Conservation (phyloP, 169 alveolate species). For the Hammondia hammondi region DNA sequence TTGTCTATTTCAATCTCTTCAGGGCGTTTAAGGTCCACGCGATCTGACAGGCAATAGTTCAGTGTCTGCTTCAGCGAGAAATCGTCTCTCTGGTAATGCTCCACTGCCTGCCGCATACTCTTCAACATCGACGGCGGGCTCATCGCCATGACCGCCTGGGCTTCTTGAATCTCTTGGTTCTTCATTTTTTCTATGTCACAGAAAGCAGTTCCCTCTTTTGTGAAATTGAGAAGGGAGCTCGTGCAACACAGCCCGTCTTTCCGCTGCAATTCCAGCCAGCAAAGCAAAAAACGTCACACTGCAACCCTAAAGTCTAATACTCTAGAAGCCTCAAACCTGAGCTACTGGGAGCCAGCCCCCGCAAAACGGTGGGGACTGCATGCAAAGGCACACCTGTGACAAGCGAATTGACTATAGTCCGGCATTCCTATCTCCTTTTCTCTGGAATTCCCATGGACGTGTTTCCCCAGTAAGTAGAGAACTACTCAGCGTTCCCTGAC, state of each 20-base stretch:
- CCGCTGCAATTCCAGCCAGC: background rate
- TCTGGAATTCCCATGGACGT: too few relatives aligned
- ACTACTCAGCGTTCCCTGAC: too few relatives aligned
- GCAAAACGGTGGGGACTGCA: background rate
- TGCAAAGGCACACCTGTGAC: too few relatives aligned
- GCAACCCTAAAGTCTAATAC: too few relatives aligned
- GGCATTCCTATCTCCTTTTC: too few relatives aligned
- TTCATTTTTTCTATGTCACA: background rate
- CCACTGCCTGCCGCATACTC: constrained; percentile 7
- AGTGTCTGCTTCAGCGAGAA: constrained; percentile 40
- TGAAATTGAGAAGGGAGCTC: background rate
- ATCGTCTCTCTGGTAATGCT: background rate
- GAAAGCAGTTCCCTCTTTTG: background rate
- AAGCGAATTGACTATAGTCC: too few relatives aligned
- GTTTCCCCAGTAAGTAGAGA: too few relatives aligned
- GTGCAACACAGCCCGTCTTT: background rate
- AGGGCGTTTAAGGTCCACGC: background rate
- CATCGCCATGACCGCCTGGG: constrained; percentile 13
- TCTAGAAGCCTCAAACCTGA: background rate
- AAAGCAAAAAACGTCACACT: too few relatives aligned
- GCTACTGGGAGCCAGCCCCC: background rate
- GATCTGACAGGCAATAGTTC: background rate
- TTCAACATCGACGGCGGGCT: constrained; percentile 9
- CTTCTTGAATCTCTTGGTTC: background rate
- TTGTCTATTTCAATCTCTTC: background rate